phyloP scores from a whole-genome alignment of 2,329 filamentous ascomycete genomes.

The Tolypocladium endophyticum region DNA sequence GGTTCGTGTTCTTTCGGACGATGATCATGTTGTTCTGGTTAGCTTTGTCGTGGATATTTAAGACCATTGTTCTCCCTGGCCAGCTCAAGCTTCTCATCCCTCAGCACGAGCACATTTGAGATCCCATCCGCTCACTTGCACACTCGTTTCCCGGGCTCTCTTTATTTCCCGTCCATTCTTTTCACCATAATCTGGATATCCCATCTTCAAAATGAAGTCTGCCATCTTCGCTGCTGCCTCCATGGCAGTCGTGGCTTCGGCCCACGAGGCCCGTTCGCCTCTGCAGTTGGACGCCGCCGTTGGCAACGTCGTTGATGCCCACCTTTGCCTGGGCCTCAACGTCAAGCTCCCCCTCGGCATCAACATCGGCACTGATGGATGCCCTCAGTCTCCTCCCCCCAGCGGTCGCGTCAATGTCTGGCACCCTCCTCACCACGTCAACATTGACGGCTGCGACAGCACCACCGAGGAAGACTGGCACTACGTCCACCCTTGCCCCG shows the following conservation, averaged over 20 bases:
- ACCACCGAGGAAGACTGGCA: conserved; percentile 21
- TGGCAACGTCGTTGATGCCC: conserved; percentile 1
- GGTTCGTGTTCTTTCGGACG: background rate
- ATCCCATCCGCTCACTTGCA: conserved; percentile 4
- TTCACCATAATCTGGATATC: conserved; percentile 1
- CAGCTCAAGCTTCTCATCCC: background rate
- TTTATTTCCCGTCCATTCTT: conserved; percentile 11
- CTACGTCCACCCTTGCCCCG: conserved; percentile 21
- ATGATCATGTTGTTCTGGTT: background rate
- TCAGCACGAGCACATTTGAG: conserved; percentile 5
- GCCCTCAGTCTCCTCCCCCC: conserved; percentile 13
- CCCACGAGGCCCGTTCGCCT: conserved; percentile 8
- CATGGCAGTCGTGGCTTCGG: conserved; percentile 6
- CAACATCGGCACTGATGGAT: conserved; percentile 6
- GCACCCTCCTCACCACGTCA: conserved; percentile 25
- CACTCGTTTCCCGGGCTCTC: conserved; percentile 9
- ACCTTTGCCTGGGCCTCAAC: conserved; percentile 8
- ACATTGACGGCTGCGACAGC: conserved; percentile 25
- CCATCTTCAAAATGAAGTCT: conserved; percentile 12
- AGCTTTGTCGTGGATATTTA: conserved; percentile 8
- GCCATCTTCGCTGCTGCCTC: conserved; percentile 10
- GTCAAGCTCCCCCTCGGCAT: conserved; percentile 8
- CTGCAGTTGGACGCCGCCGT: conserved; percentile 2
- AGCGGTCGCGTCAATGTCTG: conserved; percentile 18
- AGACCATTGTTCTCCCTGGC: conserved; percentile 7